Base-by-base conservation (phyloP, 495 filamentous ascomycete species). In the Friedmanniomyces endolithicus region DNA sequence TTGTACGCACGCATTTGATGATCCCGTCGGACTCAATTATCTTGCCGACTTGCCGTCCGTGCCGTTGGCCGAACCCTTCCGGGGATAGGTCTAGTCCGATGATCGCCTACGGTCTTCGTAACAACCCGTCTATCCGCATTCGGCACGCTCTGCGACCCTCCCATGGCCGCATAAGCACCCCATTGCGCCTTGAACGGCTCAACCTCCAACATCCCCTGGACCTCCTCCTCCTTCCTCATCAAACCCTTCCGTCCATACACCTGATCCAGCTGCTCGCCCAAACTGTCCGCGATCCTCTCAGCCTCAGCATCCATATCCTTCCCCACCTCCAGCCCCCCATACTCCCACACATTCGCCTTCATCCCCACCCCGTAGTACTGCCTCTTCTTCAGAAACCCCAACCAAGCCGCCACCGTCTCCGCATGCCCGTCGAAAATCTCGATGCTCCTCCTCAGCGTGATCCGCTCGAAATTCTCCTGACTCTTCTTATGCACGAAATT, bases 271-370 rank as follows among this genome's bases (percentile, higher is more conserved):
- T 60, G 59, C 34, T 63, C 50, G 17, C 50, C 53, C 44, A 68
- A 45, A 56, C 54, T 58, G 60, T 61, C 53, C 22, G 51, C 58
- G 47, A 61, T 60, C 55, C 49, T 27, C 59, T 69, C 57, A 17
- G 59, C 47, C 57, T 64, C 56, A 22, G 39, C 48, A 24, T 69
- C 68, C 55, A 69, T 58, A 43, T 58, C 57, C 60, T 64, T 54
- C 27, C 39, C 68, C 1, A 55, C 56, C 11, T 65, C 66, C 54
- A 94, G 65, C 54, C 77, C 78, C 61, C 85, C 80, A 72, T 85
- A 85, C 64, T 90, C 85, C 84, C 85, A 98, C 45, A 97, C 77
- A 65, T 98, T 96, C 23, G 94, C 90, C 76, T 98, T 98, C 90
- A 98, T 95, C 64, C 92, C 92, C 24, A 97, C 82, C 9, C 94